A percentile compares a stretch with the other conserved stretches of the same genome.
Conservation (phyloP, 2,329 filamentous ascomycete genomes). For the Ilyonectria mors-panacis region DNA sequence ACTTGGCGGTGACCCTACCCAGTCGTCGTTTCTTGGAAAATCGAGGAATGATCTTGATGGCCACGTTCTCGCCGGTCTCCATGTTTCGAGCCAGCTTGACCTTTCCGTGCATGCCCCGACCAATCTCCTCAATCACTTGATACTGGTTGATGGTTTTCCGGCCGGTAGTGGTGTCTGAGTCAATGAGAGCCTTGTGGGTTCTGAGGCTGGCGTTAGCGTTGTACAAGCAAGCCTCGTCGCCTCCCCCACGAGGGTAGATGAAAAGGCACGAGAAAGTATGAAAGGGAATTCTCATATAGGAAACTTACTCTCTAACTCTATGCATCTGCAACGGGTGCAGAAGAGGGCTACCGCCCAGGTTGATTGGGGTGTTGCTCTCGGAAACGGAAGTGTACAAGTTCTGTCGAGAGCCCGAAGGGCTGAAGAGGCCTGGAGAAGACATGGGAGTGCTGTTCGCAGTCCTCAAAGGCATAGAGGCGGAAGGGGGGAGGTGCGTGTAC, state of each 20-base stretch:
- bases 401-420: conserved; percentile 62
- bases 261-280: conserved; percentile 20
- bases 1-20: conserved; percentile 81
- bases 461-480: conserved; percentile 60
- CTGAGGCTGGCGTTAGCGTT: conserved; percentile 57
- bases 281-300: conserved; percentile 18
- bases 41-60: conserved; percentile 98
- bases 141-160: conserved; percentile 99
- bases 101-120: conserved; percentile 96
- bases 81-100: conserved; percentile 93
- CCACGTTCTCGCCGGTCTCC: conserved; percentile 82
- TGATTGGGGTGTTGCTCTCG: conserved; percentile 68
- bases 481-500: conserved; percentile 52
- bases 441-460: conserved; percentile 71
- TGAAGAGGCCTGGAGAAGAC: conserved; percentile 75
- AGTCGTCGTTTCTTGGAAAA: conserved; percentile 94
- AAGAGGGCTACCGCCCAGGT: conserved; percentile 69
- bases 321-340: conserved; percentile 81
- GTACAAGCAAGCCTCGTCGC: conserved; percentile 29
- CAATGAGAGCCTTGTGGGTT: conserved; percentile 92
- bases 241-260: conserved; percentile 28
- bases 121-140: conserved; percentile 96
- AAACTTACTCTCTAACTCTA: conserved; percentile 81
- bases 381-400: conserved; percentile 62
- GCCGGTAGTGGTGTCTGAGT: conserved; percentile 89